phyloP scores from a whole-genome alignment of 2,329 filamentous ascomycete species.

The Colletotrichum higginsianum region DNA sequence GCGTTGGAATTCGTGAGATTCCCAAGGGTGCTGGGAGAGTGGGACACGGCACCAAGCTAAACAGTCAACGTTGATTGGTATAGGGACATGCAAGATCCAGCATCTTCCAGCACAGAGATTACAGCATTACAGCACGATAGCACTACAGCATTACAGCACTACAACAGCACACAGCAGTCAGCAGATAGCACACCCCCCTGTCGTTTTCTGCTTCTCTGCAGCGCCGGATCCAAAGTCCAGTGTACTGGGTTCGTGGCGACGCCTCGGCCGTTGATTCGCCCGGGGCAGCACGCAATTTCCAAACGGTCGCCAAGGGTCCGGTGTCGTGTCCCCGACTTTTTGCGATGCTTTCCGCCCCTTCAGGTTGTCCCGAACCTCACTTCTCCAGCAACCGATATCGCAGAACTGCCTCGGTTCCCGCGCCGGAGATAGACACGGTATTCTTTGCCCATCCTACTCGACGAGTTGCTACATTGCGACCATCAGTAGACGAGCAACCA shows the following conservation, averaged over 20 bases:
- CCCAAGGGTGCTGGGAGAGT: not conserved
- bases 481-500: conserved; percentile 24
- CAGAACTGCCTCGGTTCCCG: conserved; percentile 17
- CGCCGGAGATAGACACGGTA: conserved; percentile 33
- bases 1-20: not conserved
- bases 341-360: conserved; percentile 17
- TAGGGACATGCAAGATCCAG: not conserved
- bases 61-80: too few relatives aligned
- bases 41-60: not conserved
- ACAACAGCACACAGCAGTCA: too few relatives aligned
- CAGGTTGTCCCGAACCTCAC: conserved; percentile 18
- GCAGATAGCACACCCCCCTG: not conserved
- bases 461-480: conserved; percentile 23
- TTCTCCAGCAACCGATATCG: conserved; percentile 36
- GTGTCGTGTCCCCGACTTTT: conserved; percentile 2
- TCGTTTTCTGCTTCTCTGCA: not conserved
- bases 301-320: conserved; percentile 30
- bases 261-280: conserved; percentile 41
- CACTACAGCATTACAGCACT: too few relatives aligned
- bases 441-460: conserved; percentile 18
- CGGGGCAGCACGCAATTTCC: conserved; percentile 33
- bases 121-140: too few relatives aligned
- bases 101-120: not conserved
- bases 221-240: conserved; percentile 14
- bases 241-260: conserved; percentile 36